Base-by-base conservation (phyloP, 257 asterid species). In the Leptodermis oblonga region DNA sequence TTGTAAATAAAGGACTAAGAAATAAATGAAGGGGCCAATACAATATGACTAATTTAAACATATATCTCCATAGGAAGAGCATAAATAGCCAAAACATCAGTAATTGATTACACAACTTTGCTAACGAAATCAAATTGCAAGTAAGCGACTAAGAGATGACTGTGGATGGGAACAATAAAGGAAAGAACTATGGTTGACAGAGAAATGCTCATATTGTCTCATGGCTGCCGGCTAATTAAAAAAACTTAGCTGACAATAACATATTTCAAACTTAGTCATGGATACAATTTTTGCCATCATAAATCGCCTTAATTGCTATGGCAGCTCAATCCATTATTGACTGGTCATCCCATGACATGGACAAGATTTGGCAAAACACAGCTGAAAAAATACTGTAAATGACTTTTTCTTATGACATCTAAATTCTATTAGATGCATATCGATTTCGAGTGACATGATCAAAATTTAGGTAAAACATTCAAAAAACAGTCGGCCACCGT, bases 11-110 rank as follows among this genome's bases (percentile, higher is more conserved):
- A 55, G 18, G 33, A 48, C 15, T 25, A 62, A 62, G 28, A 62
- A 7, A 4, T 62, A 12, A 39, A 14, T 37, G 52, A 17, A 88
- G n/a, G 79, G 48, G 90, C 82, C 70, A 86, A 36, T 49, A 80
- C 45, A 62, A 71, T 71, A 67, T 86, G 89, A 72, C 85, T 67
- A 64, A 82, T 60, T 78, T 83, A 79, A 67, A 85, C 46, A 36
- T 74, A 84, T 61, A 90, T 96, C 99, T 88, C 97, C 86, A 81
- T 30, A 73, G 78, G 17, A 68, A 83, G 75, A 11, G 70, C 39
- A 34, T 56, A 43, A 63, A 37, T 18, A 63, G 22, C 39, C 39
- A 58, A 7, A 13, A 30, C 55, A 28, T 28, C 41, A 30, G 63
- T 30, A 25, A 26, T 11, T 18, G 26, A 8, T 54, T 18, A 54